A percentile compares a stretch with the other conserved stretches of the same genome.
Conservation (phyloP, 306 rosid species). For the Argentina anserina region DNA sequence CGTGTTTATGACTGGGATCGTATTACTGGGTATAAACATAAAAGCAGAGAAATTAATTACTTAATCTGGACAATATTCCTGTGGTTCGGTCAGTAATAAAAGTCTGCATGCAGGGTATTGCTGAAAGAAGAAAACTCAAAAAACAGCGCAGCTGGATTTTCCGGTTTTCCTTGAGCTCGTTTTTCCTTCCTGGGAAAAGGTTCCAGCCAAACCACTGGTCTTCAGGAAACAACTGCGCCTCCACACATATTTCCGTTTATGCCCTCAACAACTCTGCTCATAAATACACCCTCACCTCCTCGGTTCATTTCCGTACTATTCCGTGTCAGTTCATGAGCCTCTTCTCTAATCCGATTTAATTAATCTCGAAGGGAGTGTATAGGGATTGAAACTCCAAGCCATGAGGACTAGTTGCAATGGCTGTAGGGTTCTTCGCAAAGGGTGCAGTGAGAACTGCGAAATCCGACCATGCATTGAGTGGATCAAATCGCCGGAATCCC, state of each 20-base stretch:
- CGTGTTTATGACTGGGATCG: conserved; percentile 2
- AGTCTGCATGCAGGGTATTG: conserved; percentile 2
- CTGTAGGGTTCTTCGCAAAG: conserved; percentile 68
- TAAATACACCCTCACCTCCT: neutral
- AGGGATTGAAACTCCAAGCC: neutral
- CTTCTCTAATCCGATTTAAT: neutral
- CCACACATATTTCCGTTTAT: neutral
- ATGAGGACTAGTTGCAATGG: conserved; percentile 76
- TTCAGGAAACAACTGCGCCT: conserved; percentile 16
- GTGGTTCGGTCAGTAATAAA: conserved; percentile 11
- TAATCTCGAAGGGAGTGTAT: neutral
- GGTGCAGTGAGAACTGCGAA: conserved; percentile 48
- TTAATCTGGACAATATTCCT: neutral
- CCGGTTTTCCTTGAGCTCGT: neutral
- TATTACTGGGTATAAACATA: neutral
- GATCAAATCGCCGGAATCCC: conserved; percentile 57
- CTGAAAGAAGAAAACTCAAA: neutral
- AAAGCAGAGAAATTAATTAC: neutral
- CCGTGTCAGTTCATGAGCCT: neutral
- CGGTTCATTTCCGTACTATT: neutral
- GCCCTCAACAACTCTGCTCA: conserved; percentile 8
- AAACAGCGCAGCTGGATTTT: conserved; percentile 13
- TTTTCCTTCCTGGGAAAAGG: neutral
- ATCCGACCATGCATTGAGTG: conserved; percentile 60
- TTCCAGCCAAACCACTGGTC: neutral